Percentiles rank a stretch among this genome's conserved stretches.
phyloP scores from a whole-genome alignment of 2,329 filamentous ascomycete genomes.

The Cercospora citrullina region DNA sequence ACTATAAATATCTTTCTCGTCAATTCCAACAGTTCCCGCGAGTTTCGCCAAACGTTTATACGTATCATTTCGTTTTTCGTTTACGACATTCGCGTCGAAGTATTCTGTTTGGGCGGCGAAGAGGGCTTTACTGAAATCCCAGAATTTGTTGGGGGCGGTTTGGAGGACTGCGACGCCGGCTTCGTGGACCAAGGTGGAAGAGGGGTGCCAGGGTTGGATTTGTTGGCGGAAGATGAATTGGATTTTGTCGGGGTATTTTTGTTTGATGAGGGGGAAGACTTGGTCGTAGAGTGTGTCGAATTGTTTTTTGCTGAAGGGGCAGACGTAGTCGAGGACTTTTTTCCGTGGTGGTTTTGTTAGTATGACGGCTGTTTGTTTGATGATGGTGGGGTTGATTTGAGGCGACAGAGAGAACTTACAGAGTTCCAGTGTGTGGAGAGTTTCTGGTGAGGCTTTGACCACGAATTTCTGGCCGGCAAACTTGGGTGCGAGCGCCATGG shows the following conservation, averaged over 20 bases:
- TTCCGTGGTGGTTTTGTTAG: too few relatives aligned
- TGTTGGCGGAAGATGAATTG: constrained; percentile 86
- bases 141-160: constrained; percentile 69
- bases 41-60: constrained; percentile 77
- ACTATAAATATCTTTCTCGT: constrained; percentile 67
- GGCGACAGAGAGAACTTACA: constrained; percentile 41
- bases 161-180: constrained; percentile 77
- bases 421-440: constrained; percentile 56
- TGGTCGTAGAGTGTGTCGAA: constrained; percentile 73
- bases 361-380: too few relatives aligned
- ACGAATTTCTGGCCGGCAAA: constrained; percentile 72
- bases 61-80: constrained; percentile 80
- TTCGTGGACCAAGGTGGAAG: constrained; percentile 69
- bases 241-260: constrained; percentile 62
- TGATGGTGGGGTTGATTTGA: background rate
- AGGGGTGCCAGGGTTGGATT: constrained; percentile 69
- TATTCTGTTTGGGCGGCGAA: constrained; percentile 71
- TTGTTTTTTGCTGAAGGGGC: constrained; percentile 71
- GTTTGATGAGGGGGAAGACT: constrained; percentile 64
- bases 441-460: constrained; percentile 43
- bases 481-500: constrained; percentile 75
- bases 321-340: constrained; percentile 82
- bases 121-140: constrained; percentile 70
- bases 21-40: constrained; percentile 67
- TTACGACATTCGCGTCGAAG: constrained; percentile 82